phyloP scores from a whole-genome alignment of 495 filamentous ascomycete species.

The Immersiella caudata region DNA sequence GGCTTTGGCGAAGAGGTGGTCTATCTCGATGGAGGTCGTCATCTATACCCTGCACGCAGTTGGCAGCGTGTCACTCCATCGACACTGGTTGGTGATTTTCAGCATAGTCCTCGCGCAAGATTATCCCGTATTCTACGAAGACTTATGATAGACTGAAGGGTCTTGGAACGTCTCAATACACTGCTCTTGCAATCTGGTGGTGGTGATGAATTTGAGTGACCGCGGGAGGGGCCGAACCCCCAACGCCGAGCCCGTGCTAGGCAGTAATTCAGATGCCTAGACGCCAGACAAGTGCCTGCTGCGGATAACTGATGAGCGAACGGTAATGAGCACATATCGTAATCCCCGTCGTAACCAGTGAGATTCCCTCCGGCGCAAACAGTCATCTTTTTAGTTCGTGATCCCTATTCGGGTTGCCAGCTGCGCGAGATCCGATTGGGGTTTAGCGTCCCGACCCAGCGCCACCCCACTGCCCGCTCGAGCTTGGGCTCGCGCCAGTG shows the following conservation, averaged over 20 bases:
- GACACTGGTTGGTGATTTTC: constrained; percentile 29
- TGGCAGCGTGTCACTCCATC: constrained; percentile 17
- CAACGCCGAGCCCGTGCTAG: background rate
- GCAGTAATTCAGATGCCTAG: constrained; percentile 1
- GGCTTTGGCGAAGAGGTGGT: constrained; percentile 7
- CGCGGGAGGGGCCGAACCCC: background rate
- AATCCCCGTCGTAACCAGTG: background rate
- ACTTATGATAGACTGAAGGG: constrained; percentile 30
- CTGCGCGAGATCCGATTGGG: constrained; percentile 3
- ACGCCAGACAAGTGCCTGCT: background rate
- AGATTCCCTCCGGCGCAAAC: background rate
- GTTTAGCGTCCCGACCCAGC: constrained; percentile 12
- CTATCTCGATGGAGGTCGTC: constrained; percentile 24
- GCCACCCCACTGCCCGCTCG: constrained; percentile 5
- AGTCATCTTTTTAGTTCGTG: background rate
- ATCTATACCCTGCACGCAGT: constrained; percentile 35
- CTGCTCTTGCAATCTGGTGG: background rate
- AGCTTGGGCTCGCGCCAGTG: constrained; percentile 12
- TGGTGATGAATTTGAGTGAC: background rate
- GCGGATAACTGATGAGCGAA: background rate
- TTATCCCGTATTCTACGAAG: constrained; percentile 26
- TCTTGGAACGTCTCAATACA: constrained; percentile 10
- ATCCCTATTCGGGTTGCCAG: background rate
- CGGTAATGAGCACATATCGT: background rate
- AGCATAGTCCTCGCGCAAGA: constrained; percentile 29